These are phyloP conservation scores for Beauveria varroae DNA, from an alignment of 2,329 filamentous ascomycete species.

Conservation along the genomic window DNA sequence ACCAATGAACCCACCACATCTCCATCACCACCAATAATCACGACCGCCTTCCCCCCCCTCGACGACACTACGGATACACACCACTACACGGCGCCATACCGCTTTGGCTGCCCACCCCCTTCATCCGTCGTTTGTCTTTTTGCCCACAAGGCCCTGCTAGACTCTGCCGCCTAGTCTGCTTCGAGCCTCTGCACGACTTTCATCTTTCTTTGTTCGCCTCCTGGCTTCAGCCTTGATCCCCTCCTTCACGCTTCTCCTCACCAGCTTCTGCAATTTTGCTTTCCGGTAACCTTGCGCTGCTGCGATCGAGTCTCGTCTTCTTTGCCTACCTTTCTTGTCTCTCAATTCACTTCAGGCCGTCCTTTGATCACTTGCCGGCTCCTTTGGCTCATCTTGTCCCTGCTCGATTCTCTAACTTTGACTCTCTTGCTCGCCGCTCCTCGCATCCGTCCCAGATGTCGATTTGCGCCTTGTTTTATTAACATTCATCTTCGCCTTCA, in stretches of 20 bases:
- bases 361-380: not conserved
- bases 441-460: slow-evolving; percentile 1
- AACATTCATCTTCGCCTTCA: not conserved
- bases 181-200: slow-evolving; percentile 7
- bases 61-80: slow-evolving; percentile 6
- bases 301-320: slow-evolving; percentile 8
- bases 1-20: not conserved
- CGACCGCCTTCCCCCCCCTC: not conserved
- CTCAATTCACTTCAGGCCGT: not conserved
- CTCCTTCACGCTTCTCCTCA: slow-evolving; percentile 8
- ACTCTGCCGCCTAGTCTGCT: slow-evolving; percentile 4
- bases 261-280: slow-evolving; percentile 8
- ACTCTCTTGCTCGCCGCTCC: not conserved
- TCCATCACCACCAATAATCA: slow-evolving; percentile 9
- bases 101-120: slow-evolving; percentile 1
- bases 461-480: slow-evolving; percentile 4
- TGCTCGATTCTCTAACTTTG: not conserved
- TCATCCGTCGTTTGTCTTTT: not conserved
- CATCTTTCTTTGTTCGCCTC: slow-evolving; percentile 6
- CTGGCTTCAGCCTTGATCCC: slow-evolving; percentile 8
- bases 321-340: not conserved
- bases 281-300: slow-evolving; percentile 1
- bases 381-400: not conserved
- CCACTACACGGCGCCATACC: not conserved
- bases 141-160: not conserved